Conservation (phyloP, 164 flowering plant genomes). For the Vitis cinerea region DNA sequence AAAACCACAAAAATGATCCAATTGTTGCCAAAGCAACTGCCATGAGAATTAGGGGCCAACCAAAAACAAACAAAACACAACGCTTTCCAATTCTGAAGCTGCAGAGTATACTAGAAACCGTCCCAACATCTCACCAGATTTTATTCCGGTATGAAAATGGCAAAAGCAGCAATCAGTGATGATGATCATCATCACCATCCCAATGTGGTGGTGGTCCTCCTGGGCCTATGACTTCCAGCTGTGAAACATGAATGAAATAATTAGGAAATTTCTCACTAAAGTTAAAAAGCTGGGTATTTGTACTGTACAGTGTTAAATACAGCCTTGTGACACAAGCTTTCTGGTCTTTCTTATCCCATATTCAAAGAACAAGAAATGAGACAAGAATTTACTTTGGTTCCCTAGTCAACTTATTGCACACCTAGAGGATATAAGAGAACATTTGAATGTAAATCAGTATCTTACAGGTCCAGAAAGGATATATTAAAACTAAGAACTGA, state of each 20-base stretch:
- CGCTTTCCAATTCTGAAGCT: constrained; percentile 16
- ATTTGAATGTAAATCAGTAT: no score
- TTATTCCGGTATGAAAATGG: constrained; percentile 33
- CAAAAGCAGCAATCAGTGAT: constrained; percentile 36
- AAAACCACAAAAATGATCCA: constrained; percentile 8
- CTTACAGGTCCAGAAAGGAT: no score
- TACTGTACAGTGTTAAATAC: neutral
- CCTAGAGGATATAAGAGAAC: no score
- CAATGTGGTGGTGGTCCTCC: constrained; percentile 76
- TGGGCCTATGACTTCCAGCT: constrained; percentile 83
- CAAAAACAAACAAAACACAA: constrained; percentile 16
- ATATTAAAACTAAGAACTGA: no score
- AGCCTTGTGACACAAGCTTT: neutral
- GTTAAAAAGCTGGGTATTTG: neutral
- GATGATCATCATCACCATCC: constrained; percentile 39
- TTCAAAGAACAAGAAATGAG: no score
- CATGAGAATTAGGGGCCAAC: constrained; percentile 14
- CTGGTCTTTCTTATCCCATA: no score
- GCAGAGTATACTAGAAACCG: constrained; percentile 14
- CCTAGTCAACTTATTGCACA: no score
- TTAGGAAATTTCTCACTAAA: neutral
- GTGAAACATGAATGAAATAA: constrained; percentile 20
- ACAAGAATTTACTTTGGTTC: no score
- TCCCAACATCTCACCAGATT: constrained; percentile 35
- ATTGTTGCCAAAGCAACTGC: constrained; percentile 22